Evolutionary conservation across 257 asterid genomes (phyloP), one percentile per base, ranked within the genome.

Genomic region (Solanum etuberosum): DNA sequence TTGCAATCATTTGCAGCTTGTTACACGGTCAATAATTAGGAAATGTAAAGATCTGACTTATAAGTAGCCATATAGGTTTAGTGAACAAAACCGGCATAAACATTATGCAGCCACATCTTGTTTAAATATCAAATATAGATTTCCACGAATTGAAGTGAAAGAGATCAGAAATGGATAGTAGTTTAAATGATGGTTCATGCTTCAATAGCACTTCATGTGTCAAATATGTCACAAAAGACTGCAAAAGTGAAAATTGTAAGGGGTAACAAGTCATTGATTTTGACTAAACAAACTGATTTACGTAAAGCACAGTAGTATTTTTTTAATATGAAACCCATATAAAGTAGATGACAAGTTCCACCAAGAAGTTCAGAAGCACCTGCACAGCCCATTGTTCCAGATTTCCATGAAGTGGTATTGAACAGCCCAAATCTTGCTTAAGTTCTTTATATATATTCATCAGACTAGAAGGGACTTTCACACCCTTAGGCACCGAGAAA

Each of bases 341-440:
- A 80, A 74, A 77, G 86, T 78, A 78, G 68, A 88, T 65, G 70
- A 25, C 86, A 87, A 81, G 32, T 29, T 88, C 68, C 65, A 81
- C 34, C 40, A 40, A 37, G 34, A 86, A 38, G 85, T 81, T 87
- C 73, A 89, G 85, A 40, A 65, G 71, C 88, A 96, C 98, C 98
- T 97, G 99, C 54, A 94, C 78, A 57, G 98, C 98, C 99, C 99
- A 97, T 89, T 88, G 94, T 83, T 97, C 98, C 90, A 97, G 92
- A 91, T 96, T 95, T 86, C 99, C 99, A 90, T 89, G 92, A 40
- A 91, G 84, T 43, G 99, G 98, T 84, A 96, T 92, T 84, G 97
- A 89, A 89, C 97, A 96, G 46, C 98, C 96, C 91, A 97, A 83
- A 89, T 97, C 99, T 89, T 96, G 87, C 43, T 93, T 89, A 87